Evolutionary conservation across 768 basidiomycete species (phyloP), one percentile per base, ranked within the genome.

Genomic region (Hygrocybe punicea): DNA sequence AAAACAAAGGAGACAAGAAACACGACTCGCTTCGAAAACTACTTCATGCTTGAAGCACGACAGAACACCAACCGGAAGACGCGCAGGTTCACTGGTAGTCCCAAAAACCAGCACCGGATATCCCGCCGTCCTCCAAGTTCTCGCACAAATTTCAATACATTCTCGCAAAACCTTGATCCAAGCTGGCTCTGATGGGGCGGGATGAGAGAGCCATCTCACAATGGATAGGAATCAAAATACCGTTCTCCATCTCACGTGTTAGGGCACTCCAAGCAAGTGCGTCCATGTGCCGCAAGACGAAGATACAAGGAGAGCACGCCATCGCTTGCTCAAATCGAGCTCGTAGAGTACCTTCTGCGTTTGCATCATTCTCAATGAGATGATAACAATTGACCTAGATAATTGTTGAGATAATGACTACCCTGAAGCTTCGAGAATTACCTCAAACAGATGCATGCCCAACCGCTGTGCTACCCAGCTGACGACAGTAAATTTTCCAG

Each of bases 1-100:
- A 6, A 39, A 10, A 16, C 33, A 11, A 29, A 24, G 14, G 23
- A 47, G 7, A 35, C 34, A 10, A 33, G 13, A 37, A 24, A 47
- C 25, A 16, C 33, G 16, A 63, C 70, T 34, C 60, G 92, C 93
- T 75, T 91, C 83, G 44, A 95, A 82, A 1, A 69, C 66, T 19
- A 97, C 75, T 61, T 93, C 88, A 65, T 95, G 91, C 67, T 97
- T 98, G 75, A 98, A 96, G 57, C 79, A 83, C 7, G 81, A 78
- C 21, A 88, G 66, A 2, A 96, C 71, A 2, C 78, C 77, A 1
- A 81, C 66, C 2, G 91, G 84, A 14, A 94, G 74, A 17, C 78
- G 78, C n/a, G 82, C 82, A 3, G 79, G 72, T 45, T 89, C 87
- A 34, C 79, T 79, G 1, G 86, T 86, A 2, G 89, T 93, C 7